A percentile compares a stretch with the other conserved stretches of the same genome.
Conservation (phyloP, 2,329 filamentous ascomycete species). For the Mycosphaerella arachidis region DNA sequence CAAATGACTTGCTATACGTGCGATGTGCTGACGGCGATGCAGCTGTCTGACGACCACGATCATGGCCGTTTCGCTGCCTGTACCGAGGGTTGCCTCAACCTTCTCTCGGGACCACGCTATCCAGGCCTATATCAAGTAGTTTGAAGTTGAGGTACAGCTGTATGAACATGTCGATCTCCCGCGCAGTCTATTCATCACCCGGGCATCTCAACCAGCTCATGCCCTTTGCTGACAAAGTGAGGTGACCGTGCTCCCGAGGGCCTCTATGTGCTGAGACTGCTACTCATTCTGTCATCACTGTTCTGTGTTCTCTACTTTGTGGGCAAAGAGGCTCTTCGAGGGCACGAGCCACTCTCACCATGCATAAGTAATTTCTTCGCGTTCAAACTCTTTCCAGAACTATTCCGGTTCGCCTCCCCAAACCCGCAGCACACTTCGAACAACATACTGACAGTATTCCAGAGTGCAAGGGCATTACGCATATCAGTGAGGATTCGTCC, state of each 20-base stretch:
- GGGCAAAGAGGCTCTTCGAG: neutral
- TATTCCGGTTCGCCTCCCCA: neutral
- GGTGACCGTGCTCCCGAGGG: neutral
- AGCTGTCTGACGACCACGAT: neutral
- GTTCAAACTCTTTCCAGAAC: neutral
- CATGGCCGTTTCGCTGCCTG: neutral
- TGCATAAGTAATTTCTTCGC: neutral
- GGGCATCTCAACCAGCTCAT: neutral
- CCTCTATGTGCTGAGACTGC: neutral
- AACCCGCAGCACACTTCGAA: neutral
- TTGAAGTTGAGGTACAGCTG: too few relatives aligned
- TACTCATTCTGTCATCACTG: neutral
- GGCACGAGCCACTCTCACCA: neutral
- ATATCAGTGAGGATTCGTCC: constrained; percentile 83
- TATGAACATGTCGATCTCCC: too few relatives aligned
- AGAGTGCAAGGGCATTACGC: constrained; percentile 73
- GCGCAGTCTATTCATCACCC: too few relatives aligned
- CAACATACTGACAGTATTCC: constrained; percentile 38
- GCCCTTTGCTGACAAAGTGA: neutral
- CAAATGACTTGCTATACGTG: neutral
- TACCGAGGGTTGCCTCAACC: neutral
- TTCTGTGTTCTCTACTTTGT: neutral
- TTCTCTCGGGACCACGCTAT: neutral
- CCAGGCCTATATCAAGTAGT: neutral
- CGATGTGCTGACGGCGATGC: neutral